These are phyloP conservation scores for Trichoderma semiorbis DNA, from an alignment of 2,329 filamentous ascomycete genomes.

Conservation along the genomic window DNA sequence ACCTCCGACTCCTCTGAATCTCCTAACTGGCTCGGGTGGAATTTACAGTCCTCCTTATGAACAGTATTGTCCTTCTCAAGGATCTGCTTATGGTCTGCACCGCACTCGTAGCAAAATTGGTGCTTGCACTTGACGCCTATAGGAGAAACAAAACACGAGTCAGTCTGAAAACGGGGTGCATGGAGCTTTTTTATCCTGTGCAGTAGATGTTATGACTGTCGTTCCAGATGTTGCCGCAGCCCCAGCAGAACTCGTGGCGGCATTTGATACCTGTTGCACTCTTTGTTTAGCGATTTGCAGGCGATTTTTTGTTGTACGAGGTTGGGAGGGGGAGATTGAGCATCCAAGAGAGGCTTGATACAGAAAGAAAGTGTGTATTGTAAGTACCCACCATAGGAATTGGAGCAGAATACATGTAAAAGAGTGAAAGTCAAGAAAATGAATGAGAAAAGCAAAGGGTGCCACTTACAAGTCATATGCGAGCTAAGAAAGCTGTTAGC, in stretches of 20 bases:
- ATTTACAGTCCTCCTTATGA: conserved; percentile 31
- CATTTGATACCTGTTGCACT: conserved; percentile 34
- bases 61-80: conserved; percentile 32
- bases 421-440: neutral
- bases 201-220: conserved; percentile 26
- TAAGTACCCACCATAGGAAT: conserved; percentile 12
- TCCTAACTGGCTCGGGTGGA: conserved; percentile 23
- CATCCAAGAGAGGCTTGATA: neutral
- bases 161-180: neutral
- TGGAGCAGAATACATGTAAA: neutral
- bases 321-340: neutral
- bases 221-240: conserved; percentile 27
- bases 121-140: conserved; percentile 30
- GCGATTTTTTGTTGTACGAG: neutral
- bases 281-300: neutral
- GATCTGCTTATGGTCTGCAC: conserved; percentile 33
- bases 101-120: conserved; percentile 36
- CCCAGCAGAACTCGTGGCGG: conserved; percentile 36
- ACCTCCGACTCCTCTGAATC: neutral
- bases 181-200: neutral
- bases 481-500: conserved; percentile 31
- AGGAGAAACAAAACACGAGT: neutral
- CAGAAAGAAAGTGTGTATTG: neutral
- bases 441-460: neutral
- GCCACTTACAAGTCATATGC: conserved; percentile 42